Conservation (phyloP, 2,329 filamentous ascomycete species). For the Mycogone perniciosa region DNA sequence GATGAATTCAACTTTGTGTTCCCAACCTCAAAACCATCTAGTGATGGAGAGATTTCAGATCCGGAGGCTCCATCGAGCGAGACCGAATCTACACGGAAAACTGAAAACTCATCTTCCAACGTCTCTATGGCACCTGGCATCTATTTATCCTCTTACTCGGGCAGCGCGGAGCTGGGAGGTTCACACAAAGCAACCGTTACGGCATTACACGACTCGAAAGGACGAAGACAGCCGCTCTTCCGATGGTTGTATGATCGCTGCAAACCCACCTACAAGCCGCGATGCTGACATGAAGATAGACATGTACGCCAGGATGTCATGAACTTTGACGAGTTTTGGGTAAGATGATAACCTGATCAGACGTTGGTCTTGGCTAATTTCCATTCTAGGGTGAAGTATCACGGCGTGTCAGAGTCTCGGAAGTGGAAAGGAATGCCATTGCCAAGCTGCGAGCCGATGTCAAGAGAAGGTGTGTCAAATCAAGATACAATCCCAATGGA, state of each 20-base stretch:
- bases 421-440: slow-evolving; percentile 29
- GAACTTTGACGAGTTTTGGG: slow-evolving; percentile 38
- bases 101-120: slow-evolving; percentile 9
- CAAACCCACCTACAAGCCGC: neutral
- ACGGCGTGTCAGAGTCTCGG: slow-evolving; percentile 26
- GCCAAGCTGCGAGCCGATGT: slow-evolving; percentile 32
- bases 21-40: slow-evolving; percentile 19
- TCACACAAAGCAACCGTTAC: slow-evolving; percentile 31
- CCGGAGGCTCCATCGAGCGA: slow-evolving; percentile 23
- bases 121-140: slow-evolving; percentile 21
- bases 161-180: slow-evolving; percentile 31
- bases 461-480: slow-evolving; percentile 31
- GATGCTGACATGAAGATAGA: slow-evolving; percentile 14
- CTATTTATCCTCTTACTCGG: slow-evolving; percentile 32
- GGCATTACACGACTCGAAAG: slow-evolving; percentile 27
- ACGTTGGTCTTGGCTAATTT: slow-evolving; percentile 2
- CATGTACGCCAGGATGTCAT: slow-evolving; percentile 35
- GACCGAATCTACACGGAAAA: slow-evolving; percentile 14
- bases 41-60: slow-evolving; percentile 24
- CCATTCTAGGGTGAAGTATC: slow-evolving; percentile 29
- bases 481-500: slow-evolving; percentile 31
- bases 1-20: slow-evolving; percentile 24
- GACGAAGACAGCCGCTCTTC: slow-evolving; percentile 30
- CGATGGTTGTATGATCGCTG: slow-evolving; percentile 32
- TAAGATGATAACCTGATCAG: slow-evolving; percentile 12